Evolutionary conservation across 1,284 basidiomycete species (phyloP), one percentile per base, ranked within the genome.

Genomic region (Papiliotrema nemorosa): DNA sequence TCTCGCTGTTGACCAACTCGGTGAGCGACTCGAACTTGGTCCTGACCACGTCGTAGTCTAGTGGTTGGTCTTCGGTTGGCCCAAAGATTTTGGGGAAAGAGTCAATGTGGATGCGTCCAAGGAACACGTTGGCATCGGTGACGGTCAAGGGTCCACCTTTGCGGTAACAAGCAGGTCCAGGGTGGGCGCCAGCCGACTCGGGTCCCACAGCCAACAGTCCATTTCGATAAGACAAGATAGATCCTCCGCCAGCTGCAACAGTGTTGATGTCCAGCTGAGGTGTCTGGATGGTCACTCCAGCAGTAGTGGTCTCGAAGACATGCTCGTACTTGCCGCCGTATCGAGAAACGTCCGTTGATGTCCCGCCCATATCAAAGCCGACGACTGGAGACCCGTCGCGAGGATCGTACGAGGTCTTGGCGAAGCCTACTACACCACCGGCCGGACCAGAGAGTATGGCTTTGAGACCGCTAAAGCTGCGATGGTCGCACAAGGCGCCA

Each of bases 181-280:
- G 90, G 61, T 90, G 82, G 0, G 88, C 88, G 10, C 87, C 88
- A 0, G 88, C 88, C 0, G 66, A 69, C 63, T 88, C 84, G 0
- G 88, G 88, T 0, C 88, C 88, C 5, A 85, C 86, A n/a, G 82
- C 77, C 77, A 90, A 89, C 22, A 90, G 77, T 0, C 88, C 88
- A 58, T 90, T 90, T 22, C 81, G 78, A 78, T 86, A 92, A 0
- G 81, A 84, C 31, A 92, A 76, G 59, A 87, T 85, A 0, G 87
- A 89, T 1, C 90, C 90, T 38, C 90, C 90, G 2, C 90, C 90
- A 0, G 89, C 89, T 0, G 89, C 89, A 10, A 76, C 75, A 10
- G 88, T 90, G 73, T 90, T 90, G 74, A 90, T 89, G 65, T 89
- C 87, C 13, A 90, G 79, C 68, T 94, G 90, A 0, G 90, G 88